Base-by-base conservation (phyloP, 2,329 filamentous ascomycete genomes). In the Whalleya microplaca region DNA sequence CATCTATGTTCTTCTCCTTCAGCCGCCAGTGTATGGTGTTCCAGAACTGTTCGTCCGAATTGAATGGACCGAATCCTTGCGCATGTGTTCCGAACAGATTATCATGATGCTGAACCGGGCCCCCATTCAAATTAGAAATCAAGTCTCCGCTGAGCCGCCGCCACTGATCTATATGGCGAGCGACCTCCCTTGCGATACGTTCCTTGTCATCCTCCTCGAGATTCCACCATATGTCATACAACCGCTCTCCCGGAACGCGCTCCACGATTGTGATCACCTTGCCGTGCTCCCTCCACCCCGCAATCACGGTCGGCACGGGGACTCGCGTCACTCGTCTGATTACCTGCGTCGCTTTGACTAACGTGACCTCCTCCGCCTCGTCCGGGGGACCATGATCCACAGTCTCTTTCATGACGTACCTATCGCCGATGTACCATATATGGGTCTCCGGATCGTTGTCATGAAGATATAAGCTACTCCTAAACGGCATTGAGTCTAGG, bases 151-250 rank as follows among this genome's bases (percentile, higher is more conserved):
- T 52, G n/a, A 60, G 43, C 20, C 44, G 37, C 2, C 68, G 59
- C 69, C 68, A 71, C 37, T 56, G 54, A 2, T 61, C 52, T 3
- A 69, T 44, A 29, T 60, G 59, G 12, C 48, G 32, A 2, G 57
- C 62, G 1, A 70, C 66, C 45, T 69, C 52, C 20, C 47, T 51
- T 1, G 67, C 69, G 21, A 70, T 58, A 9, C 21, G 3, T 41
- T 64, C 57, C 5, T 54, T 58, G 9, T 64, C 51, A 2, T 44
- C 12, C 1, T 37, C 18, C 12, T 45, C 18, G 4, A 69, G 46
- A 5, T 58, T 32, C 59, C 64, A 65, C 69, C 67, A 71, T 9
- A 68, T 57, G 21, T 69, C 68, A 44, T 65, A 66, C 2, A 71
- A 56, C 5, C 64, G 55, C 8, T 64, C 27, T 0, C 68, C 69